Evolutionary conservation across 1,284 basidiomycete genomes (phyloP), one percentile per base, ranked within the genome.

Genomic region (Xerocomus cyaneibrunnescens): DNA sequence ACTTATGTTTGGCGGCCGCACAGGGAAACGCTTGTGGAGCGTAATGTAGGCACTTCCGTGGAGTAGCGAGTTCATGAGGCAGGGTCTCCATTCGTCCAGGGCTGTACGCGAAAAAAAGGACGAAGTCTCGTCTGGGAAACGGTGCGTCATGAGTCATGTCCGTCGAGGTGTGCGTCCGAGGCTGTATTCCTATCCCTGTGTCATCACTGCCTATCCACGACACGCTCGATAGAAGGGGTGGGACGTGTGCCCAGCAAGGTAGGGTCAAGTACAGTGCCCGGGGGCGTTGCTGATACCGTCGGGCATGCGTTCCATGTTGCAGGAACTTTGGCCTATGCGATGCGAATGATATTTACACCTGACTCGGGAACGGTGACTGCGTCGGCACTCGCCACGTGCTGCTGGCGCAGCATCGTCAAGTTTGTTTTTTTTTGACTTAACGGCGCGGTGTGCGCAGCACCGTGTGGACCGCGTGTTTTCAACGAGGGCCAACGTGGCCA

Each of bases 91-190:
- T 37, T 57, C 34, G 19, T 38, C 35, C 27, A 34, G 19, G 48
- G 52, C 49, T 45, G 40, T 49, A 44, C 50, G 22, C 41, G 21
- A 43, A 28, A 23, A 25, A 37, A 30, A 36, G 30, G 36, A 50
- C 31, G 37, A 23, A 31, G 39, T 31, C 40, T 28, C 21, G 36
- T 51, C 30, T 48, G 44, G 22, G 36, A 38, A 25, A 37, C 35
- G 30, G 27, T 46, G 57, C 50, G 38, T 58, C 60, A 61, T 48
- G 57, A 40, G 38, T 62, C 60, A 65, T 62, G 39, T 61, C 57
- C 57, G 59, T 60, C 35, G n/a, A 43, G 21, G 28, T 58, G 42
- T 39, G 42, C 37, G 12, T 46, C 41, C 45, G 37, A 57, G 40
- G 36, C 31, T 52, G 44, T 41, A 45, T 55, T 49, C 45, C 10